These are phyloP conservation scores for Backusella parvicylindrica DNA, from an alignment of 192 early-diverging fungal species.

Conservation along the genomic window DNA sequence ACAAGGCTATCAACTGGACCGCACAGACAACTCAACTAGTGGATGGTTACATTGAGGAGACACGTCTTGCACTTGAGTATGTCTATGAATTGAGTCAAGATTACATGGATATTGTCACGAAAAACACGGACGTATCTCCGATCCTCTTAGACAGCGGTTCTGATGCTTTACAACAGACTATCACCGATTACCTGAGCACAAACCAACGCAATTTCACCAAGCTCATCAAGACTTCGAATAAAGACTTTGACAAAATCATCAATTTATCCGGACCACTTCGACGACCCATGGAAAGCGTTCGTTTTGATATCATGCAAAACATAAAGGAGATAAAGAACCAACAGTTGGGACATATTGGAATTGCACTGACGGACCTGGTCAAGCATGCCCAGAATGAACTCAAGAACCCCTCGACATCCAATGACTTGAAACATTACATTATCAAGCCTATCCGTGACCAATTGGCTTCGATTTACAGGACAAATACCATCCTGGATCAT, in stretches of 20 bases:
- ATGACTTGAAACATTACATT: neutral
- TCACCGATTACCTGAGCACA: neutral
- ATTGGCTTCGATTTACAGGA: neutral
- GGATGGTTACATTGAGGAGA: neutral
- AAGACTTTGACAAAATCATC: neutral
- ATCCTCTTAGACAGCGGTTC: neutral
- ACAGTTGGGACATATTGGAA: neutral
- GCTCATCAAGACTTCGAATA: neutral
- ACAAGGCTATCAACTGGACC: neutral
- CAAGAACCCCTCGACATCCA: neutral
- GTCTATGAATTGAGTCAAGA: neutral
- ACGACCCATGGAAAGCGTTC: neutral
- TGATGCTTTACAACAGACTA: neutral
- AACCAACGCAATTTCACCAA: neutral
- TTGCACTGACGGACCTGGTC: neutral
- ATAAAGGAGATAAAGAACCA: neutral
- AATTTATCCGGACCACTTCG: neutral
- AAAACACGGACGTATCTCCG: neutral
- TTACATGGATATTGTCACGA: neutral
- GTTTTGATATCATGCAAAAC: neutral
- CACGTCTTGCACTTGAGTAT: neutral
- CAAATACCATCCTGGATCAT: neutral
- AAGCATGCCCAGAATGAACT: neutral
- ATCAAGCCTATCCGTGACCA: neutral
- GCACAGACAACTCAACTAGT: neutral